Conservation (phyloP, 2,329 filamentous ascomycete genomes). For the Xylariaceae sp. region DNA sequence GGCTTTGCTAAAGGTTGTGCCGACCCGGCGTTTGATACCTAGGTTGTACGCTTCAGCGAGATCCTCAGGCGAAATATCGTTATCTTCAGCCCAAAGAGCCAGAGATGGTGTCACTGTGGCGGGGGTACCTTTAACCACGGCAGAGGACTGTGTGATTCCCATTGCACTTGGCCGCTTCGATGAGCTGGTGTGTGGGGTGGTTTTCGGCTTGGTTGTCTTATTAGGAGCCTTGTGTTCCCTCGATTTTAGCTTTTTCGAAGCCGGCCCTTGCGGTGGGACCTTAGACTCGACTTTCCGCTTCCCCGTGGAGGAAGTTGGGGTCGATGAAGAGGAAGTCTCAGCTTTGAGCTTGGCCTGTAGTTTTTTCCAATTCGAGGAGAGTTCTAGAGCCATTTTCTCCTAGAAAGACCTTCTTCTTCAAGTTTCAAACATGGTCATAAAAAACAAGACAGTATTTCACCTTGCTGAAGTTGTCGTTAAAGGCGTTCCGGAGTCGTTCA, state of each 20-base stretch:
- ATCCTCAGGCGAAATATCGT: constrained; percentile 57
- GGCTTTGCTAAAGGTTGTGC: background rate
- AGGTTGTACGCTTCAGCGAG: constrained; percentile 60
- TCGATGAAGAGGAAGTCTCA: constrained; percentile 31
- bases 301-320: constrained; percentile 11
- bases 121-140: constrained; percentile 35
- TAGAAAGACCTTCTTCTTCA: background rate
- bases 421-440: too few species aligned
- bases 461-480: too few species aligned
- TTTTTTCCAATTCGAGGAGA: constrained; percentile 75
- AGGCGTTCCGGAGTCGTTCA: too few species aligned
- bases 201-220: constrained; percentile 1
- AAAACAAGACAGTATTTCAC: too few species aligned
- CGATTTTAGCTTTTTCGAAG: constrained; percentile 9
- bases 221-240: too few species aligned
- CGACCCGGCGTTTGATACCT: constrained; percentile 39
- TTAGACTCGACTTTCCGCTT: constrained; percentile 17
- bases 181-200: constrained; percentile 11
- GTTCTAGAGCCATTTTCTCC: constrained; percentile 40
- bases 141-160: constrained; percentile 54
- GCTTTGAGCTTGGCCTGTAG: constrained; percentile 61
- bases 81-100: constrained; percentile 57
- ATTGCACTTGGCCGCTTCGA: constrained; percentile 39
- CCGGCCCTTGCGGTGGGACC: constrained; percentile 1
- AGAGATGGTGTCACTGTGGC: constrained; percentile 49